Evolutionary conservation across 2,329 filamentous ascomycete species (phyloP).

Genomic region (Paracamarosporium sp.): DNA sequence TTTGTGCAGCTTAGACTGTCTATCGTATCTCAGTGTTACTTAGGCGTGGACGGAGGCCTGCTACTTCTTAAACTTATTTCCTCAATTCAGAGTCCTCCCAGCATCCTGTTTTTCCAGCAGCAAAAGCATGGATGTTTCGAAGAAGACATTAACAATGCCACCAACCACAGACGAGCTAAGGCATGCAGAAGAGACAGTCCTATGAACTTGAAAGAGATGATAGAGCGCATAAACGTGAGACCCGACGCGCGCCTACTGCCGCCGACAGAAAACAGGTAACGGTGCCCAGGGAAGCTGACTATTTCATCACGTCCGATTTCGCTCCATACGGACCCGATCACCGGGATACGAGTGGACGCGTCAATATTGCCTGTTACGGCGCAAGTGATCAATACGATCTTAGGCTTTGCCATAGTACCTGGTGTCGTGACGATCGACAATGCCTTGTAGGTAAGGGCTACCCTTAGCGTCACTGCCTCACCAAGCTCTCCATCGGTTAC

Average conservation of each 20-base stretch:
- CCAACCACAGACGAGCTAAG: neutral
- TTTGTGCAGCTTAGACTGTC: too few relatives aligned
- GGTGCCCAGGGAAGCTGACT: conserved; percentile 3
- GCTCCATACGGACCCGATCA: neutral
- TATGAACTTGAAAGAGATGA: neutral
- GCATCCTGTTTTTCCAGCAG: neutral
- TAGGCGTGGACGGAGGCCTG: too few relatives aligned
- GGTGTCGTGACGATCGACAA: neutral
- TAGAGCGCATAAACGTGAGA: neutral
- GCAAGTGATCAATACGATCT: neutral
- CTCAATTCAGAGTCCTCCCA: neutral
- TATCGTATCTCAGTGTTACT: too few relatives aligned
- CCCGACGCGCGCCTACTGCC: neutral
- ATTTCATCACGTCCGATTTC: neutral
- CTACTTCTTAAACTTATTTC: too few relatives aligned
- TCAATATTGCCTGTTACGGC: neutral
- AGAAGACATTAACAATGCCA: neutral
- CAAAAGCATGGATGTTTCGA: neutral
- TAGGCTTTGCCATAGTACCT: neutral
- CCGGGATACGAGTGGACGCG: neutral
- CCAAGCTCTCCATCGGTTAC: neutral
- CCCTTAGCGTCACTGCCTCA: neutral
- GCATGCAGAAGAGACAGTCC: neutral
- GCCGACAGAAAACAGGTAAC: neutral
- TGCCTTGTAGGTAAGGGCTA: neutral